Percentiles rank a stretch among this genome's conserved stretches.
Evolutionary conservation across 306 rosid species (phyloP).

Genomic region (Clitoria ternatea): DNA sequence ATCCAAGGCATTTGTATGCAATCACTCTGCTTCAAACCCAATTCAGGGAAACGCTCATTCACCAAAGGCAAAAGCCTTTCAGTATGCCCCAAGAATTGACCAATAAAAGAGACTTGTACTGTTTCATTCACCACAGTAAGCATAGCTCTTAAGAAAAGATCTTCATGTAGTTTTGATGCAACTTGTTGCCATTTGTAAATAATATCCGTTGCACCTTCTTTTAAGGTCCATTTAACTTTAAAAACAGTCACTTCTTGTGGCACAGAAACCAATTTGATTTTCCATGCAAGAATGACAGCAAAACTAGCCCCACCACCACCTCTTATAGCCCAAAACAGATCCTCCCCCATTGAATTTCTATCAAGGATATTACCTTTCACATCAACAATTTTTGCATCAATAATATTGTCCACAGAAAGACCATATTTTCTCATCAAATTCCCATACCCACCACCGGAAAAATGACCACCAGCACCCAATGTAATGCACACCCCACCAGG

Average conservation of each 20-base stretch:
- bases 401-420: conserved; percentile 54
- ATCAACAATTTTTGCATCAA: conserved; percentile 28
- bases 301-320: conserved; percentile 58
- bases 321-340: conserved; percentile 39
- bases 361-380: conserved; percentile 23
- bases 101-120: conserved; percentile 25
- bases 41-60: conserved; percentile 36
- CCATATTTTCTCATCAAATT: conserved; percentile 75
- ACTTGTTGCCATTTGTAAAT: conserved; percentile 47
- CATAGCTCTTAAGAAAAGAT: conserved; percentile 25
- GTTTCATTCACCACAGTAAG: background rate
- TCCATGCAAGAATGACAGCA: conserved; percentile 61
- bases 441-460: conserved; percentile 79
- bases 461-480: conserved; percentile 63
- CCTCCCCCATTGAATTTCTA: conserved; percentile 36
- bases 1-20: conserved; percentile 44
- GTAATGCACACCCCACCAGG: conserved; percentile 58
- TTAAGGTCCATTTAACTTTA: conserved; percentile 22
- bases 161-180: conserved; percentile 29
- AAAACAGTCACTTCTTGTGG: conserved; percentile 54
- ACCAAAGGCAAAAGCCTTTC: conserved; percentile 26
- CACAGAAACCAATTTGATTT: conserved; percentile 42
- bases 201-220: conserved; percentile 35
- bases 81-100: conserved; percentile 29
- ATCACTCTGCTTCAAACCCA: conserved; percentile 36